A percentile compares a stretch with the other conserved stretches of the same genome.
phyloP scores from a whole-genome alignment of 371 early-diverging fungal genomes.

The Nematocida sp. region DNA sequence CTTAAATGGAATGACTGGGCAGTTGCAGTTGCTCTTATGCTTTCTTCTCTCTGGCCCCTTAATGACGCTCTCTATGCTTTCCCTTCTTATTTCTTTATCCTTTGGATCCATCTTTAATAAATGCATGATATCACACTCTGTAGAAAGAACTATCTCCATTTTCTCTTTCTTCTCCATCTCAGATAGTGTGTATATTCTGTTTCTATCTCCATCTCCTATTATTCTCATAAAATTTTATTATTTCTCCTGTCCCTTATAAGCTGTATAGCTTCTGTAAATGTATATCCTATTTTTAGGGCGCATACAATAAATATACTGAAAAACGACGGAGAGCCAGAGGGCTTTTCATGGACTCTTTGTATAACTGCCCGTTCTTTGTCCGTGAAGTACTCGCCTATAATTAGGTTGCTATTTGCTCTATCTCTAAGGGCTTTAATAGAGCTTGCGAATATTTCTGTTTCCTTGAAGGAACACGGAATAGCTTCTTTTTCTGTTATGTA shows the following conservation, averaged over 20 bases:
- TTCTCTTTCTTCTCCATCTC: slow-evolving; percentile 46
- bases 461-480: neutral
- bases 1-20: slow-evolving; percentile 20
- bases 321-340: neutral
- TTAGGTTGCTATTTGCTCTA: slow-evolving; percentile 7
- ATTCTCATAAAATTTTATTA: slow-evolving; percentile 31
- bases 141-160: slow-evolving; percentile 17
- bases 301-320: slow-evolving; percentile 19
- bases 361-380: slow-evolving; percentile 6
- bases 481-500: slow-evolving; percentile 43
- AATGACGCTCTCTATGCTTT: slow-evolving; percentile 21
- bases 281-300: slow-evolving; percentile 7
- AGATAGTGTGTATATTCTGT: slow-evolving; percentile 14
- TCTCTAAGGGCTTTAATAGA: slow-evolving; percentile 22
- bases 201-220: slow-evolving; percentile 35
- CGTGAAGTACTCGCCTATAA: slow-evolving; percentile 18
- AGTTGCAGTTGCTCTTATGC: slow-evolving; percentile 8
- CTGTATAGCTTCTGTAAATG: slow-evolving; percentile 3
- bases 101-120: slow-evolving; percentile 24
- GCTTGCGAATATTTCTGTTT: neutral
- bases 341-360: neutral
- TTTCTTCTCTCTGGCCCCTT: neutral
- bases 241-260: slow-evolving; percentile 2
- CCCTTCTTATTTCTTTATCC: neutral
- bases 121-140: slow-evolving; percentile 33